Base-by-base conservation (phyloP, 169 alveolate species). In the Plasmodium malariae region DNA sequence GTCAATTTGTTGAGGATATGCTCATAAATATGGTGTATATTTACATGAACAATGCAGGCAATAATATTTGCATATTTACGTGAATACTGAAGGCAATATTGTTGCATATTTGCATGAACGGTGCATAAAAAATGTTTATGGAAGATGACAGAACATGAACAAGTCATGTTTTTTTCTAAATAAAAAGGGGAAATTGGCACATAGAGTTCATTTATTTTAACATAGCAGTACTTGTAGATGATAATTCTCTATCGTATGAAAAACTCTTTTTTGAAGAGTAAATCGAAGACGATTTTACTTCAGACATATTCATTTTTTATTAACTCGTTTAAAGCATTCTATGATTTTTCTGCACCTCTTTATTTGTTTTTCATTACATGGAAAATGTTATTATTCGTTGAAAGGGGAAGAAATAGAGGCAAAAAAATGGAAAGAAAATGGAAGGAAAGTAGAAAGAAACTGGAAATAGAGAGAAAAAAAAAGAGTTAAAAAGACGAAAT, bases 231-330 rank as follows among this genome's bases (percentile, higher is more conserved):
- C 88, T 74, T 74, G 88, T 74, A 24, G 88, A 57, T 34, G 88
- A 74, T 32, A 51, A n/a, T 9, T 59, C 88, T 63, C 60, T 74
- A 49, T 74, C 88, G 45, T 74, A 74, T 14, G 88, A 43, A 37
- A 60, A 74, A 60, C 74, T 74, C 9, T 74, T 60, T 60, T 74
- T 74, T 12, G 88, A 74, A 51, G 88, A 45, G 51, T 74, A 74
- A 49, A 74, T 55, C 68, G 57, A 43, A 37, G 88, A 74, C 68
- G 88, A 14, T 51, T 74, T 74, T n/a, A n/a, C 43, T 26, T 59
- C 74, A 59, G 73, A 74, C 88, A 60, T 60, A 21, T 74, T 72
- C 70, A 74, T 62, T 40, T 74, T 74, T 74, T 43, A 30, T 12
- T 63, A 30, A 4, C n/a, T 59, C 17, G 21, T 63, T 63, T 17